Percentiles rank a stretch among this genome's conserved stretches.
Conservation (phyloP, 148 eudicot species). For the Nyssa sinensis region DNA sequence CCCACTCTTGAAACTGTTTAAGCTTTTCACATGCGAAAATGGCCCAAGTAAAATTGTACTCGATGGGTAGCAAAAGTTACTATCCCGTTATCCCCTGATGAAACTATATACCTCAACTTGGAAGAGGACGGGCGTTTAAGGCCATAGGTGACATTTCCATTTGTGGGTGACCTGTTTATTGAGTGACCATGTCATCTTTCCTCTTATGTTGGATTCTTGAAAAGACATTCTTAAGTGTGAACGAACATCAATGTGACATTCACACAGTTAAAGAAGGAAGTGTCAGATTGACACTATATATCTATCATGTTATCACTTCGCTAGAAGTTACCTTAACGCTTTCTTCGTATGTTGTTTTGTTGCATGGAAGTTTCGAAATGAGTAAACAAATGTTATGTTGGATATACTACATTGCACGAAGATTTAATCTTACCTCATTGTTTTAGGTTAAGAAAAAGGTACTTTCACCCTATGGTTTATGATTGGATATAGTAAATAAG, state of each 20-base stretch:
- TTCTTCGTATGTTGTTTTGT: neutral
- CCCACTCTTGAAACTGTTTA: no score
- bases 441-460: neutral
- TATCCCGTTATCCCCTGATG: neutral
- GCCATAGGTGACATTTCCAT: neutral
- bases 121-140: neutral
- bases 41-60: no score
- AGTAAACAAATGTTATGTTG: no score
- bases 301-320: neutral
- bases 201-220: neutral
- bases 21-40: no score
- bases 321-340: neutral
- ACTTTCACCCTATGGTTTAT: neutral
- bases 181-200: constrained; percentile 5
- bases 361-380: no score
- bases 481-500: no score
- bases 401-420: no score
- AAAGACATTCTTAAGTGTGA: constrained; percentile 2
- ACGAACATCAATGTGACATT: neutral
- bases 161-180: neutral
- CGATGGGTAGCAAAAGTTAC: no score
- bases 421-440: no score
- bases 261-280: neutral
- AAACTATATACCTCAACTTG: constrained; percentile 1
- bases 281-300: neutral